Percentiles rank a stretch among this genome's conserved stretches.
Conservation (phyloP, 331 rosid species). For the Quercus tomentella region DNA sequence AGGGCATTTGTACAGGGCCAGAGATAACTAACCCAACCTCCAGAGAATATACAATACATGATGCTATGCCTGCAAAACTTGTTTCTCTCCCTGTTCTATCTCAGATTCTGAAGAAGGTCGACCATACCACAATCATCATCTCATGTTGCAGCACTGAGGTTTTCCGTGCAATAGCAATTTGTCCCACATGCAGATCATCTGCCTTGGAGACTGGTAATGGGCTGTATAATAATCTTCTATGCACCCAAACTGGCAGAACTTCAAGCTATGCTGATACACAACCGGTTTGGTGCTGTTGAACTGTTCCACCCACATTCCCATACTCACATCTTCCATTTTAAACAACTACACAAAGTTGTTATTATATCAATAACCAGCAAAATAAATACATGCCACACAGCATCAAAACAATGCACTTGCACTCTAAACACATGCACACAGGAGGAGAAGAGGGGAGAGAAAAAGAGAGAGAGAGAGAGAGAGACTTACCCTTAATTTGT, state of each 20-base stretch:
- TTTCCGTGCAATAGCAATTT: conserved; percentile 38
- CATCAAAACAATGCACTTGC: neutral
- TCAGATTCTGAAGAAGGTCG: conserved; percentile 13
- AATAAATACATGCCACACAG: neutral
- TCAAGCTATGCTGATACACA: conserved; percentile 56
- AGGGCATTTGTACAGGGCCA: conserved; percentile 47
- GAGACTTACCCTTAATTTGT: conserved; percentile 61
- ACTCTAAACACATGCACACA: neutral
- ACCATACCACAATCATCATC: conserved; percentile 26
- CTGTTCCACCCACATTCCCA: conserved; percentile 91
- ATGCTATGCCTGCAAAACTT: conserved; percentile 60
- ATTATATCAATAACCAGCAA: neutral
- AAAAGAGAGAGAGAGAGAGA: neutral
- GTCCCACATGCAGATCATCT: conserved; percentile 78
- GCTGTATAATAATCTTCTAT: conserved; percentile 67
- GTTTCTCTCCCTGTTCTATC: conserved; percentile 23
- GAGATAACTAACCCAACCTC: conserved; percentile 27
- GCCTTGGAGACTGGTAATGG: conserved; percentile 93
- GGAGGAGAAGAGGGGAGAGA: neutral
- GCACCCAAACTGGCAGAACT: conserved; percentile 84
- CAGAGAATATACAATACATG: conserved; percentile 37
- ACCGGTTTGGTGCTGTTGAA: conserved; percentile 65
- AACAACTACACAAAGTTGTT: conserved; percentile 54
- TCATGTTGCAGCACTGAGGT: conserved; percentile 80
- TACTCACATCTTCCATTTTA: conserved; percentile 96